Evolutionary conservation across 164 flowering plant species (phyloP), one percentile per base, ranked within the genome.

Genomic region (Echeveria elegans): DNA sequence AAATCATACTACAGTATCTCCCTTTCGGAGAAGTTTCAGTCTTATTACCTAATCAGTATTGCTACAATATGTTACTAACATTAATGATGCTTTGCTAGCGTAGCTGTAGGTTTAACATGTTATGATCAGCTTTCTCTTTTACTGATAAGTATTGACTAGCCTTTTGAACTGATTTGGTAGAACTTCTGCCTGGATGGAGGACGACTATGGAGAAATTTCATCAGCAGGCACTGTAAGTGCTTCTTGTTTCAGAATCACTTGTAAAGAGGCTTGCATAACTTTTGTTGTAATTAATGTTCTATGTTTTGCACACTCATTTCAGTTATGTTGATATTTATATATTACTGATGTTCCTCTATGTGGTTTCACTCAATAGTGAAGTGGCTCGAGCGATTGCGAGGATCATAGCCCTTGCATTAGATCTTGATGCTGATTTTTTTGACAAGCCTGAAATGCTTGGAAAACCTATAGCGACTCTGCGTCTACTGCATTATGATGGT

Each of bases 401-500:
- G 83, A 69, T 91, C 70, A 81, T 94, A 72, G 95, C 97, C 48
- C 85, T 94, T 67, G 96, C 97, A 66, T 91, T 94, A 68, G 88
- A 83, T 69, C 79, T 94, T n/a, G 82, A 88, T 45, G 73, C 34
- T 68, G 82, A 83, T 71, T 91, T 85, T 77, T 94, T 94, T 74
- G 89, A 86, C 72, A 85, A 74, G 73, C 88, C 84, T 60, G 90
- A 86, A 78, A 88, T 85, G 81, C 93, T 94, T 50, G 97, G 89
- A 10, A 72, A 86, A 65, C 87, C 96, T 61, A 84, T 86, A 73
- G 88, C 96, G 6, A 83, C 73, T 62, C 69, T 88, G 80, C 90
- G 90, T 36, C 80, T 89, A 52, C 85, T 94, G 18, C 91, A 86
- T 72, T 94, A 90, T 77, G 91, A 80, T 84, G 97, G 96, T 89